These are phyloP conservation scores for Dalechampia spathulata DNA, from an alignment of 441 rosid genomes.

Conservation along the genomic window DNA sequence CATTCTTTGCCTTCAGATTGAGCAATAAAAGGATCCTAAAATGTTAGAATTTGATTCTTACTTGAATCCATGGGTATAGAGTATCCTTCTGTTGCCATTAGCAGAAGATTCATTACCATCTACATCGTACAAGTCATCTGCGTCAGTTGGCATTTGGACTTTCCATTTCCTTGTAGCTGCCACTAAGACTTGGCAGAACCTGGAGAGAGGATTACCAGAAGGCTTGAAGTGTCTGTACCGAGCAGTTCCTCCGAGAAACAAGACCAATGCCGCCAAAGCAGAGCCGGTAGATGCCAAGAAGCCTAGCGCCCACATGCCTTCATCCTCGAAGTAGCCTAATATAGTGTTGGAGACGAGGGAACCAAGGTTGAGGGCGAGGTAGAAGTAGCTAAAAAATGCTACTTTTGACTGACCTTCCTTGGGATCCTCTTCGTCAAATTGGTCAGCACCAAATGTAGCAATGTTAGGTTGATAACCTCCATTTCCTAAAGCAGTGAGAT, in stretches of 20 bases:
- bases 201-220: slow-evolving; percentile 35
- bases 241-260: slow-evolving; percentile 26
- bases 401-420: slow-evolving; percentile 24
- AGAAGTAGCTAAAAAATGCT: slow-evolving; percentile 37
- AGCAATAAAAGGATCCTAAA: neutral
- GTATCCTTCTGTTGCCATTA: slow-evolving; percentile 19
- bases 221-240: slow-evolving; percentile 34
- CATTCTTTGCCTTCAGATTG: too few relatives aligned
- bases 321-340: slow-evolving; percentile 26
- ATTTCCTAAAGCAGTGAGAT: slow-evolving; percentile 32
- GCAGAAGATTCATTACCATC: slow-evolving; percentile 8
- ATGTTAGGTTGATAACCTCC: slow-evolving; percentile 35
- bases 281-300: slow-evolving; percentile 26
- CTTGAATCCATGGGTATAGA: slow-evolving; percentile 38
- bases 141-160: slow-evolving; percentile 16
- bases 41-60: neutral
- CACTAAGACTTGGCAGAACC: slow-evolving; percentile 34
- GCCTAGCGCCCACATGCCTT: slow-evolving; percentile 30
- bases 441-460: slow-evolving; percentile 46
- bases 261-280: slow-evolving; percentile 20
- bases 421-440: slow-evolving; percentile 35
- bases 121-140: slow-evolving; percentile 16
- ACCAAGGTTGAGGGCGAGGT: slow-evolving; percentile 34
- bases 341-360: slow-evolving; percentile 29
- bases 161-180: slow-evolving; percentile 28